Base-by-base conservation (phyloP, 2,329 filamentous ascomycete genomes). In the Aphanocladium album region DNA sequence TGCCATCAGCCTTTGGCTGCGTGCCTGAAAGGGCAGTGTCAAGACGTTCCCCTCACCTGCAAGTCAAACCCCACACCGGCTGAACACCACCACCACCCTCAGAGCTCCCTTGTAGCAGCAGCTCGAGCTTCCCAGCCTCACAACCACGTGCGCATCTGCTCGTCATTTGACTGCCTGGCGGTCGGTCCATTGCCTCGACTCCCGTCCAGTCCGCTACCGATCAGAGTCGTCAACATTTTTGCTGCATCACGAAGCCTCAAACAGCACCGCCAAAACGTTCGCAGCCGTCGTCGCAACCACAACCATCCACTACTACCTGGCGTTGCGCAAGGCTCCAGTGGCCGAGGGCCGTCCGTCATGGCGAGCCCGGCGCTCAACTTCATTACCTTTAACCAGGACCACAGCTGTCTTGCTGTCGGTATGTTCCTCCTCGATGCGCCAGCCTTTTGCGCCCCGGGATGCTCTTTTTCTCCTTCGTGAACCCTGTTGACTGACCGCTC, bases 311-410 rank as follows among this genome's bases (percentile, higher is more conserved):
- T 41, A 19, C 19, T 21, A 19, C 6, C 50, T 17, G 14, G 41
- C 27, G 6, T 47, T 47, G 57, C 30, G 27, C 41, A 47, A 53
- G 39, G 30, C 50, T 19, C 16, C 45, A 17, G 39, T 30, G 43
- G 60, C 64, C 62, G 45, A 45, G 52, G 54, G 59, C 56, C 41
- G 51, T 63, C 63, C 70, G 79, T 67, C 63, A 91, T 91, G 87
- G 78, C 87, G 65, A 82, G 72, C 65, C 87, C 89, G 73, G 79
- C 86, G 53, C 91, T 98, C 80, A 99, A 99, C 77, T 99, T 96
- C 78, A 91, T 99, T 70, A 97, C 93, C 46, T 99, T 98, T 78
- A 99, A 99, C 77, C 95, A 99, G 81, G 95, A 99, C 80, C 92
- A 96, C 80, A 96, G 90, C 83, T 93, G 93, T 76, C 83, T 99